Evolutionary conservation across 1,139 yeast species (phyloP).

Genomic region (Yamadazyma taylorii): DNA sequence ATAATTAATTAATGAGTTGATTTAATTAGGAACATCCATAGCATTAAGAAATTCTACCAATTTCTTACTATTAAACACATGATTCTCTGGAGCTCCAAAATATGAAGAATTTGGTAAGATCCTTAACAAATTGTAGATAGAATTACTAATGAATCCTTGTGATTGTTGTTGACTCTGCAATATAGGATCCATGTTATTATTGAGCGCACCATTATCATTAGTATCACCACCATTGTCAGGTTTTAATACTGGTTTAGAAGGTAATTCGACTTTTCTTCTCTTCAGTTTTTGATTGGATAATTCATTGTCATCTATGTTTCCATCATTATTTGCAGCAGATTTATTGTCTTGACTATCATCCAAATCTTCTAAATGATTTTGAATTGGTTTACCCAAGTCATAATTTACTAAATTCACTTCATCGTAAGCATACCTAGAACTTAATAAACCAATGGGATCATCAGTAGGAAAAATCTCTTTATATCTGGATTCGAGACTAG

Average conservation of each 20-base stretch:
- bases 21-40: constrained; percentile 9
- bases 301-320: too few relatives aligned
- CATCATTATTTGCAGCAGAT: constrained; percentile 20
- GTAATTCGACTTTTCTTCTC: constrained; percentile 20
- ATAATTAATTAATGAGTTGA: background rate
- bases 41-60: constrained; percentile 40
- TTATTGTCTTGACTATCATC: constrained; percentile 16
- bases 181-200: constrained; percentile 5
- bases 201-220: background rate
- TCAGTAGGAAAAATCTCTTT: constrained; percentile 65
- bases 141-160: constrained; percentile 48
- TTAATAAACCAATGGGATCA: constrained; percentile 40
- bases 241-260: constrained; percentile 13
- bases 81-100: constrained; percentile 42
- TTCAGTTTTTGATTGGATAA: constrained; percentile 4
- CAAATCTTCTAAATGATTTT: background rate
- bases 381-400: constrained; percentile 38
- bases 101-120: constrained; percentile 53
- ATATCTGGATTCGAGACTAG: constrained; percentile 66
- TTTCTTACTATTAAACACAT: constrained; percentile 40
- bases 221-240: constrained; percentile 11
- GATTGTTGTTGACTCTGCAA: constrained; percentile 9
- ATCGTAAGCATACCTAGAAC: constrained; percentile 46
- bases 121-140: constrained; percentile 52
- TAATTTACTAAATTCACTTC: constrained; percentile 45